Conservation (phyloP, 768 basidiomycete genomes). For the Lactarius hatsudake region DNA sequence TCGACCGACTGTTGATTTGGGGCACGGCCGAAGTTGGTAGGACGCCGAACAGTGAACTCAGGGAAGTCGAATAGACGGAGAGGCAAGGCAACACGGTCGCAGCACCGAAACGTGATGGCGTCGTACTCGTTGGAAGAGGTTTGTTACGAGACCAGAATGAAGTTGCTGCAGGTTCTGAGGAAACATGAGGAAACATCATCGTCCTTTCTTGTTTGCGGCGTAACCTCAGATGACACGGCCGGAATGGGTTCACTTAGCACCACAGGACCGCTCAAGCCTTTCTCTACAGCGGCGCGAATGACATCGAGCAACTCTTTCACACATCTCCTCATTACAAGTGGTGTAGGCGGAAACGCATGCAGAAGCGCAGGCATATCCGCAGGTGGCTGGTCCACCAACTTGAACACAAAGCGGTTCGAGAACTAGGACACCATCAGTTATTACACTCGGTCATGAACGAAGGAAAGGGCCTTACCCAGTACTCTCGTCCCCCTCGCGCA, state of each 20-base stretch:
- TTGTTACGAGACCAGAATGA: slow-evolving; percentile 15
- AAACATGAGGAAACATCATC: slow-evolving; percentile 10
- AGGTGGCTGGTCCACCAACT: slow-evolving; percentile 66
- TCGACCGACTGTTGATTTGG: slow-evolving; percentile 19
- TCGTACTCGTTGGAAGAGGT: slow-evolving; percentile 12
- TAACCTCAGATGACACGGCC: slow-evolving; percentile 1
- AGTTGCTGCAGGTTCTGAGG: neutral
- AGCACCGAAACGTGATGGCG: slow-evolving; percentile 29
- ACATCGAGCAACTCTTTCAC: slow-evolving; percentile 62
- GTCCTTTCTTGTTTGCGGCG: neutral
- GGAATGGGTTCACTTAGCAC: neutral
- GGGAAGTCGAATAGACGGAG: slow-evolving; percentile 31
- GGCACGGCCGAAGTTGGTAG: neutral
- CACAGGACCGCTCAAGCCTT: slow-evolving; percentile 15
- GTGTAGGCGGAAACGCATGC: slow-evolving; percentile 55
- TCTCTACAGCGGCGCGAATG: slow-evolving; percentile 50
- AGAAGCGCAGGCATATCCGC: slow-evolving; percentile 61
- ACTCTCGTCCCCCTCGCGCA: slow-evolving; percentile 86
- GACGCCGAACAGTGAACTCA: slow-evolving; percentile 45
- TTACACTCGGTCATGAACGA: neutral
- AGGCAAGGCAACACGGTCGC: neutral
- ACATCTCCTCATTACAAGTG: slow-evolving; percentile 59
- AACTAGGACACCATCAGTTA: slow-evolving; percentile 37
- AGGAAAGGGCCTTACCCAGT: slow-evolving; percentile 48
- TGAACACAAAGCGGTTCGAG: slow-evolving; percentile 73